Base-by-base conservation (phyloP, 495 filamentous ascomycete genomes). In the Hyaloscypha hepaticicola region DNA sequence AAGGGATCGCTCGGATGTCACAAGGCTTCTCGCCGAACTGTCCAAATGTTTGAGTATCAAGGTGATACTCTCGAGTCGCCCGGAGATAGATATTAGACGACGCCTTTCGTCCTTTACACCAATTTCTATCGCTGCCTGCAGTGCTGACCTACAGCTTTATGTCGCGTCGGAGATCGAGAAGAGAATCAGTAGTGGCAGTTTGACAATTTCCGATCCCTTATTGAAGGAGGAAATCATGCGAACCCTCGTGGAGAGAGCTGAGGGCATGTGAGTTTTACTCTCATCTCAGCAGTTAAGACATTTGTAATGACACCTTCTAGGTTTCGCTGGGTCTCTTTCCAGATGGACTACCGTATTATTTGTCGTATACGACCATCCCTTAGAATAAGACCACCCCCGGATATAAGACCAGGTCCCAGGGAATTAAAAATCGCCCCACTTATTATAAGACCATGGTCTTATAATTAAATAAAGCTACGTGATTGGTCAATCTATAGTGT, bases 241-340 rank as follows among this genome's bases (percentile, higher is more conserved):
- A 41, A 57, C 33, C 1, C 67, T 78, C 3, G 60, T 75, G 9
- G 52, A 74, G 58, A 64, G 68, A 45, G 70, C 74, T 3, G 66
- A 74, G 12, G 73, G 68, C 5, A 75, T 75, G 69, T 72, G 66
- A 58, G 68, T 34, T 34, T 72, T 21, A 14, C 26, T 29, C 29
- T 11, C 5, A 3, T 56, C 21, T 16, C 61, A 29, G 4, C 21
- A 12, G 26, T 4, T 26, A 4, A 14, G 11, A 34, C 9, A 33
- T 25, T 26, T 56, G 9, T 50, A n/a, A 26, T 57, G 1, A 9
- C 34, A 60, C 19, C 29, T 12, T 31, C 22, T 59, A 79, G 74
- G 77, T 78, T 79, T 61, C 70, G 76, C 25, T 79, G 77, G 76
- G 75, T 77, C 14, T 31, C 71, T 31, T 78, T 76, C 52, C 77